Base-by-base conservation (phyloP, 2,329 filamentous ascomycete species). In the Blumeria hordei region DNA sequence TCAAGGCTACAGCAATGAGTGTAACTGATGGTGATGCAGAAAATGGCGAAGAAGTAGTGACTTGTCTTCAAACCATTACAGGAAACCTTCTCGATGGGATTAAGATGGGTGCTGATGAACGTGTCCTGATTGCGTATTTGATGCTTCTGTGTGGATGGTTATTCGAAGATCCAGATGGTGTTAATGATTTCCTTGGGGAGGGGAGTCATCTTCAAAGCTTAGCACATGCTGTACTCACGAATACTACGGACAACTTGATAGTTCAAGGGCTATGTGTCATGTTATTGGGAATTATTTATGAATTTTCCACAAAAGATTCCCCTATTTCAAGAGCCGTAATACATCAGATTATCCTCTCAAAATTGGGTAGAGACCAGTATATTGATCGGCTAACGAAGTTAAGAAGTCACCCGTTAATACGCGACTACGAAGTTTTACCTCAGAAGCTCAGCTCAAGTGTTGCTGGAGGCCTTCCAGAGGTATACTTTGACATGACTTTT, bases 301-400 rank as follows among this genome's bases (percentile, higher is more conserved):
- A 98, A 64, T 98, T 96, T 64, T 96, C 90, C 9, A 95, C 90
- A 0, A 94, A 94, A 65, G 92, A 98, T 67, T 96, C 90, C 0
- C 87, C 92, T 0, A 82, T 98, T 54, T 78, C 90, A 6, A 77
- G 92, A 58, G 74, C 80, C 28, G 88, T 83, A 9, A 70, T 98
- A 47, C 85, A 94, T 63, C 79, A 83, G 28, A 76, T 95, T 33
- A 72, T 98, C 37, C 73, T 78, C 33, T 79, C 82, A 47, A 79
- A 82, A 56, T 75, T 96, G 62, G 86, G 88, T 41, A 80, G 88
- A 60, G 88, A 94, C 62, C 81, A 82, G 62, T 98, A 94, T 64
- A 78, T 93, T 55, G 84, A 93, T 66, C 81, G 81, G 58, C 74
- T 98, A 41, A 78, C 76, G 28, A 83, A 81, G 58, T 71, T 98